Conservation (phyloP, 2,329 filamentous ascomycete genomes). For the Colletotrichum endophyticum region DNA sequence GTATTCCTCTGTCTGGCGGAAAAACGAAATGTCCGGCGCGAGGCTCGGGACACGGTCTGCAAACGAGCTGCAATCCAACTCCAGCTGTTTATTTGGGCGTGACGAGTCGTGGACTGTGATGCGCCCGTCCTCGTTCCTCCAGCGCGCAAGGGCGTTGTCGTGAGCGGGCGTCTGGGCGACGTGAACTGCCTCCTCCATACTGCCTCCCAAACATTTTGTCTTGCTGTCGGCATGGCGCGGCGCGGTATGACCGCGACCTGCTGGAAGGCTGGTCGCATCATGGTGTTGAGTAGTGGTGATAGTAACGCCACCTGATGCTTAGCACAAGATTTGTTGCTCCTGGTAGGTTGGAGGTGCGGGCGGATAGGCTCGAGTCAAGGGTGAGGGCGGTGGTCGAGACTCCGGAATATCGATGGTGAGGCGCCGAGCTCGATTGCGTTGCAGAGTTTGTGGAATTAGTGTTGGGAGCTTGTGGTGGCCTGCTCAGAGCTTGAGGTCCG, state of each 20-base stretch:
- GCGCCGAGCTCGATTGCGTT: background rate
- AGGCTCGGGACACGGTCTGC: background rate
- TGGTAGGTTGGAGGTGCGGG: background rate
- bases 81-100: background rate
- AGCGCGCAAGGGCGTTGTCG: background rate
- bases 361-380: background rate
- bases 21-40: conserved; percentile 20
- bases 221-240: conserved; percentile 1
- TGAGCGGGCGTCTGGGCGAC: background rate
- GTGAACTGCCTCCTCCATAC: conserved; percentile 11
- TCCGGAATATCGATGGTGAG: background rate
- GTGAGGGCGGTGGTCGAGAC: background rate
- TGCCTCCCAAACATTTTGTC: conserved; percentile 7
- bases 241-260: conserved; percentile 1
- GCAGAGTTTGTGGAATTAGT: background rate
- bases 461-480: background rate
- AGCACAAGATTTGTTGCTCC: background rate
- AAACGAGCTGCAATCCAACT: conserved; percentile 7
- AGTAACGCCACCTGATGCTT: background rate
- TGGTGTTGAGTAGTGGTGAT: background rate
- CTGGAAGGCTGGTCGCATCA: conserved; percentile 16
- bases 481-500: conserved; percentile 6
- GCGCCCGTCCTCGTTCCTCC: background rate
- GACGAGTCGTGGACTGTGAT: background rate
- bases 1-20: conserved; percentile 9